Conservation (phyloP, 1,139 yeast species). For the Candida neerlandica region DNA sequence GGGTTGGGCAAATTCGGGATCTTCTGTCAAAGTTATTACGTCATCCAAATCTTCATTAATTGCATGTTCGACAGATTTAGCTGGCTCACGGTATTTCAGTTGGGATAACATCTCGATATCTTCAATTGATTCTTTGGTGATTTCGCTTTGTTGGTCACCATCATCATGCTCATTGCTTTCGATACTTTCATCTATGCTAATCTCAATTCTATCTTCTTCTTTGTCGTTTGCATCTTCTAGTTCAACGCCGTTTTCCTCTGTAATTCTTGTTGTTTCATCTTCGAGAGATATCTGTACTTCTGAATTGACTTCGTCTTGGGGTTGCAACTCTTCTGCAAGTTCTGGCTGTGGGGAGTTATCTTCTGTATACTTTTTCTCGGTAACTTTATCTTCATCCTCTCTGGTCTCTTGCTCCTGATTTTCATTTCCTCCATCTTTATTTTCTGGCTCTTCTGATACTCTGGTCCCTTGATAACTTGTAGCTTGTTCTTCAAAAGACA, state of each 20-base stretch:
- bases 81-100: background rate
- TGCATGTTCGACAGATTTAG: background rate
- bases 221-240: background rate
- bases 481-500: background rate
- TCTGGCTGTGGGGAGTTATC: no score
- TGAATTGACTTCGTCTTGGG: no score
- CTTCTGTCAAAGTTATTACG: slow-evolving; percentile 6
- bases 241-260: background rate
- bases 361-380: no score
- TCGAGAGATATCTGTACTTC: no score
- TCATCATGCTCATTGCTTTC: slow-evolving; percentile 2
- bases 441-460: slow-evolving; percentile 2
- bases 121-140: background rate
- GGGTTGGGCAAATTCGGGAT: slow-evolving; percentile 1
- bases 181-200: background rate
- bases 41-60: slow-evolving; percentile 9
- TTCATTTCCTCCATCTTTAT: background rate
- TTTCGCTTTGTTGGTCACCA: slow-evolving; percentile 32
- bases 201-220: slow-evolving; percentile 1
- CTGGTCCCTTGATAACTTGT: background rate
- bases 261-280: background rate
- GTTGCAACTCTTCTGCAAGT: no score
- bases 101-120: background rate
- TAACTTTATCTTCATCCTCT: background rate
- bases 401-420: background rate